These are phyloP conservation scores for Schizosaccharomyces cryophilus DNA, from an alignment of 805 yeast genomes.

Conservation along the genomic window DNA sequence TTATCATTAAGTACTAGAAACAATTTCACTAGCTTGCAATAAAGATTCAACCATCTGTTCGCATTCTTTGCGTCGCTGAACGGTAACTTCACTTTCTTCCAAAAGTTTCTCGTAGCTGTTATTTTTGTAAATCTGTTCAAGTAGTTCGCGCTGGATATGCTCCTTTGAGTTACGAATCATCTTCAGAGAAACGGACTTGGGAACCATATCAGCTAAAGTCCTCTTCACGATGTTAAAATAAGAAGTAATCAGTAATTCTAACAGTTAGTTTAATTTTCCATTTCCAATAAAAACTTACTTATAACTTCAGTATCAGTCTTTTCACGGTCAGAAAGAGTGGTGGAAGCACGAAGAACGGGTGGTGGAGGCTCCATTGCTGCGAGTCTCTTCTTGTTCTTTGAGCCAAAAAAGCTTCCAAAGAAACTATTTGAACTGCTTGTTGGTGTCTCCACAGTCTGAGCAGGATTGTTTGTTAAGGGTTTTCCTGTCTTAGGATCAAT, in stretches of 20 bases:
- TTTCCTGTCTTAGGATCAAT: slow-evolving; percentile 82
- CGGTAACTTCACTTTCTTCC: slow-evolving; percentile 75
- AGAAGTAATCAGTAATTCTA: slow-evolving; percentile 54
- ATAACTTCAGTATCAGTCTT: slow-evolving; percentile 92
- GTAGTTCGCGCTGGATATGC: slow-evolving; percentile 70
- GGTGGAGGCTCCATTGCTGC: slow-evolving; percentile 97
- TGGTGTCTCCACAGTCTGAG: slow-evolving; percentile 5
- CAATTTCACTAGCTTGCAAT: slow-evolving; percentile 74
- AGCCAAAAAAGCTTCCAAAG: slow-evolving; percentile 83
- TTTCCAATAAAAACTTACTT: slow-evolving; percentile 13
- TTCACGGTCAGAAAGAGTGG: slow-evolving; percentile 82
- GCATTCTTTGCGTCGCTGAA: slow-evolving; percentile 86
- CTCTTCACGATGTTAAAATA: slow-evolving; percentile 83
- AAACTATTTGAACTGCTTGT: slow-evolving; percentile 41
- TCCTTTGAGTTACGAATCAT: slow-evolving; percentile 55
- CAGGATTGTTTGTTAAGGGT: slow-evolving; percentile 21
- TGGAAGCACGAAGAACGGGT: slow-evolving; percentile 74
- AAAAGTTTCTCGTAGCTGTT: slow-evolving; percentile 48
- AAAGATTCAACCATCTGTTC: slow-evolving; percentile 84
- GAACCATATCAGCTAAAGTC: slow-evolving; percentile 78
- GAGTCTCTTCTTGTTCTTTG: slow-evolving; percentile 77
- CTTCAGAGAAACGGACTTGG: slow-evolving; percentile 86
- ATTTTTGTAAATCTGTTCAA: slow-evolving; percentile 63
- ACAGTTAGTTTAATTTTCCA: neutral
- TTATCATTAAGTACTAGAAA: slow-evolving; percentile 18